Evolutionary conservation across 2,329 filamentous ascomycete species (phyloP), one percentile per base, ranked within the genome.

Genomic region (Furcasterigmium sp.): DNA sequence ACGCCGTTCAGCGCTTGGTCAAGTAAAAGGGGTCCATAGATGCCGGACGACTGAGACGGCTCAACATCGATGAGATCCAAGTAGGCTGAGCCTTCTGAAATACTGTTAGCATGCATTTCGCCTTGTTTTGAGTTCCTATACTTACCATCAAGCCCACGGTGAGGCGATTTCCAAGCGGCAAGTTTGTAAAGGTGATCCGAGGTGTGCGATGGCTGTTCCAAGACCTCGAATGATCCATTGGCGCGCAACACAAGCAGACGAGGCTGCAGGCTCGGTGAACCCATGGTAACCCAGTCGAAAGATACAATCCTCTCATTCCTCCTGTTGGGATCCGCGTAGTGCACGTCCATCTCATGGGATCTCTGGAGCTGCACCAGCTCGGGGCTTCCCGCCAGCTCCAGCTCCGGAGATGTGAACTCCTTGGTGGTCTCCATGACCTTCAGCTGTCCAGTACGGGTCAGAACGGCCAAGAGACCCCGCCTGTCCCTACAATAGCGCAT

Each of bases 261-360:
- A 23, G 79, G 78, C 19, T 72, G 72, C 39, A 82, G 55, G 13
- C 71, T 69, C 4, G 76, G 67, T 4, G 75, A 78, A 10, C 73
- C 68, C 37, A 82, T 64, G 4, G 76, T 82, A 9, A 84, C 65
- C 80, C 81, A 85, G 56, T 85, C 81, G 56, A 84, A 84, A 0
- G 80, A 84, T 8, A 84, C 78, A 25, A 84, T 82, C 17, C 77
- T 72, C 43, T 83, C 76, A 51, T 74, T 70, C 57, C 75, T 75
- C 50, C 72, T 67, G 25, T 67, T 64, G 25, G 67, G 62, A 40
- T 77, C 74, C 20, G 69, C 64, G 51, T 75, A 82, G 15, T 72
- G 69, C 39, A 79, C 73, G 51, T 84, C 78, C 63, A 84, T 73
- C 53, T 83, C 79, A 50, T 78, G 71, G 2, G 80, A 82, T 45